Evolutionary conservation across 345 rosid species (phyloP), one percentile per base, ranked within the genome.

Genomic region (Syzygium aromaticum): DNA sequence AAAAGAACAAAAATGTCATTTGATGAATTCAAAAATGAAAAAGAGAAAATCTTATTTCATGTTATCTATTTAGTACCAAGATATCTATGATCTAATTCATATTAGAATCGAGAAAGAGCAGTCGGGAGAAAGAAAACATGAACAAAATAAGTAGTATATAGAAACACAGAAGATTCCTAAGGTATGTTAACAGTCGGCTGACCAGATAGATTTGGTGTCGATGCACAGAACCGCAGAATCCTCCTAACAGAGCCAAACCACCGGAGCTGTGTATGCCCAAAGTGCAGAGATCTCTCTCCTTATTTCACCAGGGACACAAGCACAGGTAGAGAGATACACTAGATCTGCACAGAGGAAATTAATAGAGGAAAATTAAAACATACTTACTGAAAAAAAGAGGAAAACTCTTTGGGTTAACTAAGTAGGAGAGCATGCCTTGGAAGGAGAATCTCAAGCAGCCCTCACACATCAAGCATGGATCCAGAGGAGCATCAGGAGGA

Each of bases 121-220:
- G 1, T 40, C 43, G 6, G 43, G 43, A 40, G 43, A 40, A 40
- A 40, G 43, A 40, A 40, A 40, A 40, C 43, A 40, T 40, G 6
- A 40, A 40, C 43, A 40, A 4, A 40, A 40, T 40, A 40, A 40
- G 1, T 40, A 40, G 19, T 33, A n/a, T n/a, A n/a, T 14, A n/a
- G 5, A 63, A 14, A 13, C 73, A 13, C 13, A 0, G 14, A 63
- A 19, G 1, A 6, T n/a, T 61, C 9, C 2, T 6, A 0, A 61
- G 19, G n/a, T 7, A 63, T 6, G 10, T 0, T 3, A 1, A 63
- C 38, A n/a, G 38, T 13, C 6, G 14, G 5, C 19, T n/a, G 2
- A n/a, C 38, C 0, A 63, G 19, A 14, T 6, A n/a, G 10, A 63
- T 3, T 63, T 63, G 73, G 28, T 63, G n/a, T 63, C 5, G 21